Conservation (phyloP, 2,329 filamentous ascomycete genomes). For the Acephala macrosclerotiorum region DNA sequence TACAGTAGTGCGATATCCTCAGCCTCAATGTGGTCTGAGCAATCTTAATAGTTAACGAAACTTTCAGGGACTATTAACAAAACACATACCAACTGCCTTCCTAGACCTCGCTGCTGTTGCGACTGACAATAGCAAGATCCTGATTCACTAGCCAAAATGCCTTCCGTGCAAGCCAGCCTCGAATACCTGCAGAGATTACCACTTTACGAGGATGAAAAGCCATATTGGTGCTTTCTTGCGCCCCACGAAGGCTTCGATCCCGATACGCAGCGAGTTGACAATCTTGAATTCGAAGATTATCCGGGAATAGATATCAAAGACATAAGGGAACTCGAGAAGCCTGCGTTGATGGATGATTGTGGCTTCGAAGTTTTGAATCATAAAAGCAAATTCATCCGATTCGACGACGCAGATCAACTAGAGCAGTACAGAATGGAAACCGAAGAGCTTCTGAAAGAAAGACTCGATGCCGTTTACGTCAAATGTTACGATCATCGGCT, state of each 20-base stretch:
- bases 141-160: slow-evolving; percentile 18
- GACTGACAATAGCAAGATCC: background rate
- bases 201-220: slow-evolving; percentile 31
- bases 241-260: slow-evolving; percentile 29
- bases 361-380: slow-evolving; percentile 32
- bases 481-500: slow-evolving; percentile 30
- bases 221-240: slow-evolving; percentile 31
- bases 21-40: background rate
- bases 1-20: no score
- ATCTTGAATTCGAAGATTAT: slow-evolving; percentile 31
- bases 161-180: slow-evolving; percentile 21
- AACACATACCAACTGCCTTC: background rate
- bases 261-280: slow-evolving; percentile 25
- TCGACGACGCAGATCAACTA: slow-evolving; percentile 21
- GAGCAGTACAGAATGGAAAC: slow-evolving; percentile 27
- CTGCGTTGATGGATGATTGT: slow-evolving; percentile 7
- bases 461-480: slow-evolving; percentile 25
- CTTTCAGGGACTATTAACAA: no score
- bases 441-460: slow-evolving; percentile 25
- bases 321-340: slow-evolving; percentile 15
- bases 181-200: slow-evolving; percentile 31
- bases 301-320: slow-evolving; percentile 25
- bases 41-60: background rate
- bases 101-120: background rate
- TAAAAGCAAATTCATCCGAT: slow-evolving; percentile 20